Base-by-base conservation (phyloP, 1,284 basidiomycete genomes). In the Papiliotrema nemorosa region DNA sequence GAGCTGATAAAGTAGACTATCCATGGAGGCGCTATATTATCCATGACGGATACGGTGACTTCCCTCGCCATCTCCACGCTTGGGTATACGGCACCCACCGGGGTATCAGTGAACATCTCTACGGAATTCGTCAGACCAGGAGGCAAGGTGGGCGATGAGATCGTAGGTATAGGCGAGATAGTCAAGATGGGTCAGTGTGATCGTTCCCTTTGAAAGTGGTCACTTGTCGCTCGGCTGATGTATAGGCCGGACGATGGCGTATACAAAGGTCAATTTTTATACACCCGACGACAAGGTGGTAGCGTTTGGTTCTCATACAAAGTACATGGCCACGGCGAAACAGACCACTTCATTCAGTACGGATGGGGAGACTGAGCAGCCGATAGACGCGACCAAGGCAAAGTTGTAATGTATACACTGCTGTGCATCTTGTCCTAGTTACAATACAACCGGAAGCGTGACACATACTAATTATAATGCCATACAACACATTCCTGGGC, bases 231-330 rank as follows among this genome's bases (percentile, higher is more conserved):
- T 37, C 3, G 27, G 21, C 37, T 45, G 31, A 41, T 43, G 9
- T 16, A 5, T 48, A 68, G 69, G 69, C 29, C 58, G 58, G 27
- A 68, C 66, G 12, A 57, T 71, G 27, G 68, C 70, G 2, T 68
- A 62, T 44, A 71, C 70, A 4, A 50, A 65, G 46, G 66, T 71
- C 47, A 63, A 61, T 26, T 73, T 73, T 49, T 70, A 61, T 52
- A 60, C 62, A 27, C 36, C 54, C 21, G 54, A 66, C n/a, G 55
- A 62, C 27, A 68, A 69, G 53, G 45, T 74, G 13, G 66, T 73
- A n/a, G 73, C 73, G 4, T 72, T 66, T 52, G 73, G 72, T 12
- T 62, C 57, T 37, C 73, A 75, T 60, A 75, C 73, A 20, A 75
- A 75, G 54, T 63, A 67, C 35, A 66, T 75, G 62, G 69, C 64